Evolutionary conservation across 345 rosid species (phyloP).

Genomic region (Bruguiera sexangula): DNA sequence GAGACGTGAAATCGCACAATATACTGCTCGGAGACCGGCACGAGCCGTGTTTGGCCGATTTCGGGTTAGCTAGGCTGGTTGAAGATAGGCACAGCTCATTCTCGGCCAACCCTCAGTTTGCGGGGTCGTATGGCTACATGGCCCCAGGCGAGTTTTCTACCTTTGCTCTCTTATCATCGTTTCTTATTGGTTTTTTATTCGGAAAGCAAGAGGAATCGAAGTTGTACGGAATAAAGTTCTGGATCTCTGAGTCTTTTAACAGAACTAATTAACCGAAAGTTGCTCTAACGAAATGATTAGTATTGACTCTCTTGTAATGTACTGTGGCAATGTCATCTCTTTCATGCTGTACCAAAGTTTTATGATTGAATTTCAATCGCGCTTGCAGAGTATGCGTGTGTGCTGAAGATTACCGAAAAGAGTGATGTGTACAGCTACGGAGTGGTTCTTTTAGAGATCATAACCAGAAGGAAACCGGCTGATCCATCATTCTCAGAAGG

Average conservation of each 20-base stretch:
- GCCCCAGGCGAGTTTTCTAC: constrained; percentile 63
- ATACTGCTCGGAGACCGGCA: constrained; percentile 59
- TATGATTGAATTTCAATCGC: background rate
- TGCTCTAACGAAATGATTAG: too few species aligned
- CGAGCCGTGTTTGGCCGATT: constrained; percentile 81
- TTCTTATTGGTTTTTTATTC: background rate
- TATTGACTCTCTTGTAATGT: too few species aligned
- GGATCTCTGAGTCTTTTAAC: too few species aligned
- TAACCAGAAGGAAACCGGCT: constrained; percentile 74
- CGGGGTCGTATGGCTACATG: constrained; percentile 91
- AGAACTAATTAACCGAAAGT: too few species aligned
- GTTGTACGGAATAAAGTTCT: too few species aligned
- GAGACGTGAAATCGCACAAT: constrained; percentile 81
- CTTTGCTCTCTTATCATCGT: background rate
- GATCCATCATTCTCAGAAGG: constrained; percentile 69
- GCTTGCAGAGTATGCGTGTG: constrained; percentile 64
- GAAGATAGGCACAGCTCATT: constrained; percentile 46
- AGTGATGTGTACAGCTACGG: constrained; percentile 87
- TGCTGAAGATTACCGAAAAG: constrained; percentile 58
- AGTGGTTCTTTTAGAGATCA: constrained; percentile 69
- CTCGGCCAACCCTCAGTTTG: constrained; percentile 55
- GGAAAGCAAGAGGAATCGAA: too few species aligned
- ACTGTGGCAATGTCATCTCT: background rate
- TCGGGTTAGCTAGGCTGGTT: constrained; percentile 71
- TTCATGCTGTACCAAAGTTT: background rate